Evolutionary conservation across 2,329 filamentous ascomycete genomes (phyloP).

Genomic region (Penicillium sp.): DNA sequence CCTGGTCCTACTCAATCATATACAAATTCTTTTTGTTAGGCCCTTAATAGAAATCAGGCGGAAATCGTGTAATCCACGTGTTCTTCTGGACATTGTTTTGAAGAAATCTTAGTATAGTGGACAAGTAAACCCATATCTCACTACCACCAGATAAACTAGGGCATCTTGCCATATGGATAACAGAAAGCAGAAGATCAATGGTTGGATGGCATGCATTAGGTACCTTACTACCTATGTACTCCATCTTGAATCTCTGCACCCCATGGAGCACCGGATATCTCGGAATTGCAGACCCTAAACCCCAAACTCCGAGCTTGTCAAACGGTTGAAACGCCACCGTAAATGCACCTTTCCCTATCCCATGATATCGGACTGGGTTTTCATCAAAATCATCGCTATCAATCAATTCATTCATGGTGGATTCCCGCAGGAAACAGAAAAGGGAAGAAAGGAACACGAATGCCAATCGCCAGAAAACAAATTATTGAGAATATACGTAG

Average conservation of each 20-base stretch:
- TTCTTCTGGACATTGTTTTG: too few relatives aligned
- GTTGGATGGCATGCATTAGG: conserved; percentile 2
- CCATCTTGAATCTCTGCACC: background rate
- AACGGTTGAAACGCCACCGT: conserved; percentile 14
- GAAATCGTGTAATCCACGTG: too few relatives aligned
- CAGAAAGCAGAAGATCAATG: background rate
- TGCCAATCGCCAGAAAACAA: background rate
- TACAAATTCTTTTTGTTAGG: too few relatives aligned
- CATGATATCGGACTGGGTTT: background rate
- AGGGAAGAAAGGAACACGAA: background rate
- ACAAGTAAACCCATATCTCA: too few relatives aligned
- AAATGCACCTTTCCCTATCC: conserved; percentile 2
- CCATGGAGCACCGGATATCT: conserved; percentile 11
- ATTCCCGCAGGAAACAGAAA: background rate
- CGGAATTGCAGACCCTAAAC: conserved; percentile 11
- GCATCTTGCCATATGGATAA: background rate
- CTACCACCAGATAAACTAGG: background rate
- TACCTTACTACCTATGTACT: background rate
- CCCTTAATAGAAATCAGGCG: too few relatives aligned
- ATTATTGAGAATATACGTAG: conserved; percentile 6
- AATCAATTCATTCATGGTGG: conserved; percentile 8
- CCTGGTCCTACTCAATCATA: too few relatives aligned
- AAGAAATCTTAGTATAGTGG: too few relatives aligned
- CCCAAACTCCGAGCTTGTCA: conserved; percentile 22
- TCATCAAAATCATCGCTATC: conserved; percentile 18